A percentile compares a stretch with the other conserved stretches of the same genome.
Conservation (phyloP, 176 grass and related monocot species). For the Otatea glauca region DNA sequence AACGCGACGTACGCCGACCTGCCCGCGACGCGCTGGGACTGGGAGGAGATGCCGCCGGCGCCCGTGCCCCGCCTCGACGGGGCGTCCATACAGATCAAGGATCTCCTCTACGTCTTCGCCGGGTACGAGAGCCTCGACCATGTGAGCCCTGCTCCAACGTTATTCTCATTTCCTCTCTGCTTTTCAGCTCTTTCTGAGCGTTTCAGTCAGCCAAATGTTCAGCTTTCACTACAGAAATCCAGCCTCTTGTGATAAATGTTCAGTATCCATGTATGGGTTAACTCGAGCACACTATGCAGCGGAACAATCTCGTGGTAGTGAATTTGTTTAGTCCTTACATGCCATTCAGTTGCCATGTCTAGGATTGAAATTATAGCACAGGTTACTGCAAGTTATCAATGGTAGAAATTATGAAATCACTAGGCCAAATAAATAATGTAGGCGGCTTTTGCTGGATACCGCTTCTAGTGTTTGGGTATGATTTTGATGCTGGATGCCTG, state of each 20-base stretch:
- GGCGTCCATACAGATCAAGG: conserved; percentile 66
- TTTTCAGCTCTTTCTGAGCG: neutral
- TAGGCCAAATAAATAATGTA: too few relatives aligned
- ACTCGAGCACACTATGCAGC: neutral
- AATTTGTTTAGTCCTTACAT: too few relatives aligned
- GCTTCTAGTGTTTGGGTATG: too few relatives aligned
- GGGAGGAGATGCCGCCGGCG: conserved; percentile 81
- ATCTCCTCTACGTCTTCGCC: conserved; percentile 80
- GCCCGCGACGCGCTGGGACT: conserved; percentile 60
- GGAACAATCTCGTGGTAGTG: neutral
- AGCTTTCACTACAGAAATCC: neutral
- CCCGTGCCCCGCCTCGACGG: conserved; percentile 83
- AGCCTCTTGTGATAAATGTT: neutral
- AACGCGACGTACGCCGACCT: conserved; percentile 82
- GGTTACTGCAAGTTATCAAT: too few relatives aligned
- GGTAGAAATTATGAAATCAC: too few relatives aligned
- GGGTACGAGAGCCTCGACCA: conserved; percentile 80
- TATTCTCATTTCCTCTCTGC: neutral
- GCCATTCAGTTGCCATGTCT: too few relatives aligned
- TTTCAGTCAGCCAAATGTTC: neutral
- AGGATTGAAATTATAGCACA: too few relatives aligned
- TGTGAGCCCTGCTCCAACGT: conserved; percentile 46
- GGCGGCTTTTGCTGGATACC: too few relatives aligned
- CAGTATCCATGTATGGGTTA: neutral
- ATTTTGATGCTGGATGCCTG: too few relatives aligned